A percentile compares a stretch with the other conserved stretches of the same genome.
Evolutionary conservation across 208 protist species (phyloP).

Genomic region (Acanthamoeba divionensis): DNA sequence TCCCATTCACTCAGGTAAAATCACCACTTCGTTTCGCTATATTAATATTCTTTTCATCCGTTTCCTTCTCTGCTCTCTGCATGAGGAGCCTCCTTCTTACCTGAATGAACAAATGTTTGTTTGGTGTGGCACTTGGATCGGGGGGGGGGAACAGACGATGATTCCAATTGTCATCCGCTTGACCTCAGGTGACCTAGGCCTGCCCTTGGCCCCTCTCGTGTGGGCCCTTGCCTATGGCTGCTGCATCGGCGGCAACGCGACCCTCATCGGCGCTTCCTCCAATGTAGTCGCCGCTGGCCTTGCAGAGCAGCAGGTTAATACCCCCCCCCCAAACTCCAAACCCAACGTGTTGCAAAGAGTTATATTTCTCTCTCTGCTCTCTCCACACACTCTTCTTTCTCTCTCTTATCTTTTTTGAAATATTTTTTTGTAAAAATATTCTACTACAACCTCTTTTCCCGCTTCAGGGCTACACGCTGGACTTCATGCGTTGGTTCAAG

Average conservation of each 20-base stretch:
- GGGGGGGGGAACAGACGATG: too few relatives aligned
- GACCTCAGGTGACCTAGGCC: constrained; percentile 45
- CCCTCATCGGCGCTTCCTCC: constrained; percentile 75
- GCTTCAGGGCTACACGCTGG: constrained; percentile 43
- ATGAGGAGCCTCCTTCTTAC: too few relatives aligned
- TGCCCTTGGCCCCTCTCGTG: constrained; percentile 73
- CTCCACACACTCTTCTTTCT: background rate
- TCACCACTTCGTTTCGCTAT: too few relatives aligned
- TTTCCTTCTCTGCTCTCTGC: too few relatives aligned
- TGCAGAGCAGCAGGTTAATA: constrained; percentile 46
- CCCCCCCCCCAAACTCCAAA: constrained; percentile 7
- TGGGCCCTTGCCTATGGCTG: constrained; percentile 75
- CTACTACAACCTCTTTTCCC: constrained; percentile 67
- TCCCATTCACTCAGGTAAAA: constrained; percentile 46
- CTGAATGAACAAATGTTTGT: too few relatives aligned
- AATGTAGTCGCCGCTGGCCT: constrained; percentile 75
- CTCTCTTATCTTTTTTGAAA: background rate
- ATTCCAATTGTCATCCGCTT: constrained; percentile 66
- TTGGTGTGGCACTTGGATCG: too few relatives aligned
- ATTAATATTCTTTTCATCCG: too few relatives aligned
- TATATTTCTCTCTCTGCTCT: too few relatives aligned
- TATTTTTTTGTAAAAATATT: constrained; percentile 1
- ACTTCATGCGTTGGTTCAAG: constrained; percentile 66
- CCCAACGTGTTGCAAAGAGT: too few relatives aligned
- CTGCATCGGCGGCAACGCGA: constrained; percentile 79